Evolutionary conservation across 2,329 filamentous ascomycete genomes (phyloP).

Genomic region (Botrytis fabae): DNA sequence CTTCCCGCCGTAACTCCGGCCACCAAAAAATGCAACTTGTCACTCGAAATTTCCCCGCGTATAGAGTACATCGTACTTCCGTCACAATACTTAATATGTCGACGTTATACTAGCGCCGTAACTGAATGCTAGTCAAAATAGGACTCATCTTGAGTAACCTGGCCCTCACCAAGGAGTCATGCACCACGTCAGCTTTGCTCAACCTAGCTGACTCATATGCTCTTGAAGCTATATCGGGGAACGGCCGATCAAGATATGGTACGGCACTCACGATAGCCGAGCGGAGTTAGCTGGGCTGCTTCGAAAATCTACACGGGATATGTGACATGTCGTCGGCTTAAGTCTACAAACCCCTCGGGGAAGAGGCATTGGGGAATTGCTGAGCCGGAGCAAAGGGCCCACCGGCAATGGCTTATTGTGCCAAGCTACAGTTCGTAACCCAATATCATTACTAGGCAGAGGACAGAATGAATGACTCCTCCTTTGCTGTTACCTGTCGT

Average conservation of each 20-base stretch:
- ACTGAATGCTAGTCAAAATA: not conserved
- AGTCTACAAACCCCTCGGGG: slow-evolving; percentile 6
- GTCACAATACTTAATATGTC: not conserved
- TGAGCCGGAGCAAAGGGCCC: not conserved
- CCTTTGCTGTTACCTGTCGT: not conserved
- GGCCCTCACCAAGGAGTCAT: not conserved
- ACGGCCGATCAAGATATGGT: not conserved
- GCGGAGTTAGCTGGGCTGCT: not conserved
- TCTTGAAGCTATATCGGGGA: not conserved
- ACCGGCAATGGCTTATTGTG: not conserved
- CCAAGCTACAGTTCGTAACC: not conserved
- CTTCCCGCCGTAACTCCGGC: not conserved
- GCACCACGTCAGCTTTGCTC: slow-evolving; percentile 7
- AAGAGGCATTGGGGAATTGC: not conserved
- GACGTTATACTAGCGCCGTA: not conserved
- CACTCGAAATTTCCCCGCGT: not conserved
- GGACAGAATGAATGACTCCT: not conserved
- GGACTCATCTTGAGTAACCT: not conserved
- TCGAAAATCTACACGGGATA: not conserved
- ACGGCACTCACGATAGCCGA: slow-evolving; percentile 3
- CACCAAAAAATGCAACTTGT: not conserved
- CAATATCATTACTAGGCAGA: not conserved
- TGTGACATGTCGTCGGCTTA: not conserved
- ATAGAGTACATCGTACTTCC: not conserved
- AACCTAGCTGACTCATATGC: slow-evolving; percentile 15